These are phyloP conservation scores for Xylaria digitata DNA, from an alignment of 2,329 filamentous ascomycete genomes.

Conservation along the genomic window DNA sequence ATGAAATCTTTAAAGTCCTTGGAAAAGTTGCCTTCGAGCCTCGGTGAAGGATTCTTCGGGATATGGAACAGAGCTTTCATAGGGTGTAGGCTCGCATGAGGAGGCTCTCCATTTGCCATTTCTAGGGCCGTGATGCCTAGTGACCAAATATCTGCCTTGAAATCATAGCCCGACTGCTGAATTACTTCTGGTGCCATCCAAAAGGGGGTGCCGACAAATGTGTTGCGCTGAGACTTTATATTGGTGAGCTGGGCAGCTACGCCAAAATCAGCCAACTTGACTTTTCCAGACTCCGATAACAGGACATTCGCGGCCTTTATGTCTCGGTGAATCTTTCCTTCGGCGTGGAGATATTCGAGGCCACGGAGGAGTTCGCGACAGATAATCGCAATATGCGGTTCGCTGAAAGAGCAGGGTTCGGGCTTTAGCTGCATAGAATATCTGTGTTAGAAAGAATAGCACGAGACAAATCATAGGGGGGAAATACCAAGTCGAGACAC, in stretches of 20 bases:
- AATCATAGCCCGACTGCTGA: slow-evolving; percentile 83
- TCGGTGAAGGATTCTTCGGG: slow-evolving; percentile 86
- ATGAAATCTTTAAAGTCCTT: slow-evolving; percentile 96
- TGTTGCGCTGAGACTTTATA: slow-evolving; percentile 97
- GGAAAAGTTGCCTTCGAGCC: slow-evolving; percentile 86
- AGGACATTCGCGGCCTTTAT: slow-evolving; percentile 97
- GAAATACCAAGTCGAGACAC: slow-evolving; percentile 85
- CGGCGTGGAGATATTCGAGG: slow-evolving; percentile 90
- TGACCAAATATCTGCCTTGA: slow-evolving; percentile 94
- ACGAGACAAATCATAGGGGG: slow-evolving; percentile 21
- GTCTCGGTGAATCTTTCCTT: slow-evolving; percentile 95
- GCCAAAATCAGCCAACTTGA: slow-evolving; percentile 97
- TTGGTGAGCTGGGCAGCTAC: slow-evolving; percentile 96
- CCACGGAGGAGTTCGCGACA: slow-evolving; percentile 91
- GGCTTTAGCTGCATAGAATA: slow-evolving; percentile 78
- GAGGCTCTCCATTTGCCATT: slow-evolving; percentile 88
- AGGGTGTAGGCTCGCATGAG: slow-evolving; percentile 84
- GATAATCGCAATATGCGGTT: slow-evolving; percentile 92
- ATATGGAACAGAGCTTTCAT: slow-evolving; percentile 96
- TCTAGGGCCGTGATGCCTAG: slow-evolving; percentile 93
- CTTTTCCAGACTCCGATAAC: slow-evolving; percentile 88
- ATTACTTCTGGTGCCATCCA: slow-evolving; percentile 98
- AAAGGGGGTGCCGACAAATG: slow-evolving; percentile 96
- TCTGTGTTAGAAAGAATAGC: slow-evolving; percentile 47
- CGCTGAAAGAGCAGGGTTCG: slow-evolving; percentile 76